Evolutionary conservation across 2,329 filamentous ascomycete species (phyloP).

Genomic region (Hymenoscyphus fraxineus): DNA sequence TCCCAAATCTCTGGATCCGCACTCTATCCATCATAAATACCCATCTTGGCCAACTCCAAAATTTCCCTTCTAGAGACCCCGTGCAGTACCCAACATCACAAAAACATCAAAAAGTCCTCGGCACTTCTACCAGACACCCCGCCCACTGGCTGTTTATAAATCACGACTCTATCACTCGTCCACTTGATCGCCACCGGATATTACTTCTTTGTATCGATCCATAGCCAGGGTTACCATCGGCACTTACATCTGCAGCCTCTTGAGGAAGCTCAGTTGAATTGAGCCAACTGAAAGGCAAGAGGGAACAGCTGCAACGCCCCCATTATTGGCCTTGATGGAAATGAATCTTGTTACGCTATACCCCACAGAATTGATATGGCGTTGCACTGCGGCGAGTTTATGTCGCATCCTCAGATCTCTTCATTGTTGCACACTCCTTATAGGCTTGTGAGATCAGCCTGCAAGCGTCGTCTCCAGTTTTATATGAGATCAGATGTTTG

Average conservation of each 20-base stretch:
- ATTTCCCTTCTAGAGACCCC: slow-evolving; percentile 6
- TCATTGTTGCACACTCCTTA: slow-evolving; percentile 4
- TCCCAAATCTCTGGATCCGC: neutral
- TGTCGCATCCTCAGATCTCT: neutral
- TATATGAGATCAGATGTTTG: slow-evolving; percentile 13
- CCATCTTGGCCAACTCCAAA: slow-evolving; percentile 4
- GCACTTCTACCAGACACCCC: neutral
- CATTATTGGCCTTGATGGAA: neutral
- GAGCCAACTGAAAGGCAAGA: neutral
- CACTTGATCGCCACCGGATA: neutral
- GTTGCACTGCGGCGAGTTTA: neutral
- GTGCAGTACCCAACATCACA: neutral
- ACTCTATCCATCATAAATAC: neutral
- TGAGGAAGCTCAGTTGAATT: neutral
- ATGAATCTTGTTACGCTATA: neutral
- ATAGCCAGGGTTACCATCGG: slow-evolving; percentile 2
- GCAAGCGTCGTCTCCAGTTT: neutral
- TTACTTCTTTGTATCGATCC: neutral
- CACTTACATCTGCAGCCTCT: neutral
- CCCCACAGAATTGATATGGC: neutral
- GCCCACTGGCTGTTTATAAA: neutral
- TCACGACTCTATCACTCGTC: neutral
- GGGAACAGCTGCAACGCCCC: neutral
- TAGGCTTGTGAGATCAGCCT: slow-evolving; percentile 13
- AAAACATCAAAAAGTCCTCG: neutral